A percentile compares a stretch with the other conserved stretches of the same genome.
These are phyloP conservation scores for Cladosporium colombiae DNA, from an alignment of 2,329 filamentous ascomycete species.

Conservation along the genomic window DNA sequence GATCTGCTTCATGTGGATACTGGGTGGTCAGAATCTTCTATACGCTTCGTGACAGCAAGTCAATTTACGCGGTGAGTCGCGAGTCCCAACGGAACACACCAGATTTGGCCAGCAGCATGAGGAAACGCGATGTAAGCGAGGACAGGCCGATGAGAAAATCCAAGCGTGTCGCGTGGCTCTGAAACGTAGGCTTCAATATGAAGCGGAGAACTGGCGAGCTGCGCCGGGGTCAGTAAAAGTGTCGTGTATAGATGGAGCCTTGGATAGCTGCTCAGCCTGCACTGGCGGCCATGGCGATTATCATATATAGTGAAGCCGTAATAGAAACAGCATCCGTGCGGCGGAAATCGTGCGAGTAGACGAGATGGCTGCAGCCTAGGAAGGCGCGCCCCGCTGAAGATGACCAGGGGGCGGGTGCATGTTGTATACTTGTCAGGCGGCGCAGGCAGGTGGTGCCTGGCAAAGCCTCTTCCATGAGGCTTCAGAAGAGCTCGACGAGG, in stretches of 20 bases:
- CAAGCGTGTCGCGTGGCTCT: slow-evolving; percentile 1
- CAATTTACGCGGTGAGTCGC: neutral
- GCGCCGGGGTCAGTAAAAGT: neutral
- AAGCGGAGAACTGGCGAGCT: neutral
- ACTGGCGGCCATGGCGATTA: neutral
- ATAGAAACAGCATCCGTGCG: slow-evolving; percentile 15
- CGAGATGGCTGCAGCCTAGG: neutral
- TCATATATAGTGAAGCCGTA: slow-evolving; percentile 9
- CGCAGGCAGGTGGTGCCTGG: neutral
- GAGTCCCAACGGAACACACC: neutral
- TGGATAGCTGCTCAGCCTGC: neutral
- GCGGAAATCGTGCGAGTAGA: neutral
- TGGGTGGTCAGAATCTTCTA: neutral
- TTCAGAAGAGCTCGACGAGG: slow-evolving; percentile 10
- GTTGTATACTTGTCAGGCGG: neutral
- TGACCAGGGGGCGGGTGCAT: neutral
- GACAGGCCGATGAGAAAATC: neutral
- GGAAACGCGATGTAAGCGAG: neutral
- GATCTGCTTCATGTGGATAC: neutral
- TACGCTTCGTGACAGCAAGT: neutral
- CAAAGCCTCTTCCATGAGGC: neutral
- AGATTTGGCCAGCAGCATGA: neutral
- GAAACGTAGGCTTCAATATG: neutral
- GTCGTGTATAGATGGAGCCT: slow-evolving; percentile 1
- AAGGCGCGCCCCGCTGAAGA: neutral